Percentiles rank a stretch among this genome's conserved stretches.
Evolutionary conservation across 2,329 filamentous ascomycete species (phyloP).

Genomic region (Hymenoscyphus infarciens): DNA sequence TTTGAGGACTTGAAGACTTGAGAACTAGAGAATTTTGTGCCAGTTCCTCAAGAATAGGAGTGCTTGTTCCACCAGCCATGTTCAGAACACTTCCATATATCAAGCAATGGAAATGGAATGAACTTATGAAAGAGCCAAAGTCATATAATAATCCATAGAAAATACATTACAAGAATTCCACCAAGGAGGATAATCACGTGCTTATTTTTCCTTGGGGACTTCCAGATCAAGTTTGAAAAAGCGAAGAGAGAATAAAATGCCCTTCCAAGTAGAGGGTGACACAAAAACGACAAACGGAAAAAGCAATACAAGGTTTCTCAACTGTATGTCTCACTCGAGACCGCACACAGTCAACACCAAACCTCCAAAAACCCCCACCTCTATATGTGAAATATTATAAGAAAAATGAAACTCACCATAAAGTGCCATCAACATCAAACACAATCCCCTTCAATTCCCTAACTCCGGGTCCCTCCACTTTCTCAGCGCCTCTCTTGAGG

Average conservation of each 20-base stretch:
- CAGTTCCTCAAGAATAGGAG: not conserved
- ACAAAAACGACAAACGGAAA: not conserved
- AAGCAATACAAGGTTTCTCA: not conserved
- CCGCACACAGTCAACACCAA: not conserved
- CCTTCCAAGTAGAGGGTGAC: not conserved
- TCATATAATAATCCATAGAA: not conserved
- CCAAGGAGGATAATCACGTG: too few relatives aligned
- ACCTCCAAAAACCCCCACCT: not conserved
- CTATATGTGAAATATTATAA: too few relatives aligned
- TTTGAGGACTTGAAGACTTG: not conserved
- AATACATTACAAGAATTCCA: not conserved
- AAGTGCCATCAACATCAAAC: conserved; percentile 93
- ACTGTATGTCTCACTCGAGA: not conserved
- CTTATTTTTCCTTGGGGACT: too few relatives aligned
- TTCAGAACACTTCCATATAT: too few relatives aligned
- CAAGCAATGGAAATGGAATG: too few relatives aligned
- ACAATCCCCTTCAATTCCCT: conserved; percentile 59
- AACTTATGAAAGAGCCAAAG: not conserved
- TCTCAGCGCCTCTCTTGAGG: conserved; percentile 39
- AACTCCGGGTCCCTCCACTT: conserved; percentile 26
- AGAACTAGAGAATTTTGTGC: too few relatives aligned
- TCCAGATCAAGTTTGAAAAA: too few relatives aligned
- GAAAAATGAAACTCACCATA: conserved; percentile 61
- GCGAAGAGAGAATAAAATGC: too few relatives aligned
- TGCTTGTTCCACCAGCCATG: not conserved